Evolutionary conservation across 768 basidiomycete species (phyloP), one percentile per base, ranked within the genome.

Genomic region (Neoboletus subvelutipes): DNA sequence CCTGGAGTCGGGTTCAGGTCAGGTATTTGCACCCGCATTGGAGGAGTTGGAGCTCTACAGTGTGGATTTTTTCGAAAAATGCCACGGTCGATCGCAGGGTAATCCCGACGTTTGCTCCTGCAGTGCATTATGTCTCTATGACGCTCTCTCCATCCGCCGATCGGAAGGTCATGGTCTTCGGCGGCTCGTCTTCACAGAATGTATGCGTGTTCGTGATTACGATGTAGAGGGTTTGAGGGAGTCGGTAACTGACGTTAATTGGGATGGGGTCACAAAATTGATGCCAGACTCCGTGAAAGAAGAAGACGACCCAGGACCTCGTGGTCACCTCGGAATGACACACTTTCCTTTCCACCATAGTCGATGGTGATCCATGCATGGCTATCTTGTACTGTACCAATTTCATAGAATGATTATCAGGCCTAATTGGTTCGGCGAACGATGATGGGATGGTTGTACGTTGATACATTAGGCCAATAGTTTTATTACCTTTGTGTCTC

Each of bases 1-100:
- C 28, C 20, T 52, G 26, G 22, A 22, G 18, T 7, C 17, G 5
- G 47, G 39, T 29, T 56, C 55, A 11, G 22, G 37, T 24, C 60
- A 42, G 41, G 36, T 50, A 11, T 67, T 69, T 55, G 58, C 57
- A 20, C 57, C 67, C 0, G 49, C 54, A 12, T 50, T 69, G 48
- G 36, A 59, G 47, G 57, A 56, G 51, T 42, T 67, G 22, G 54
- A 59, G 34, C 40, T 68, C 28, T 8, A 24, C 36, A 22, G 17
- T 2, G 39, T 51, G 7, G 31, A 54, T 6, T 69, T 68, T 31
- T 46, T 55, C 18, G 45, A 53, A 34, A 34, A 31, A 4, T 62
- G 63, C 46, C 6, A 34, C 10, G 50, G 41, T 33, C 52, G 39
- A 20, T 10, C 11, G 15, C 31, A 45, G 2, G 41, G 42, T 5